phyloP scores from a whole-genome alignment of 2,329 filamentous ascomycete species.

The Aspergillus proliferans region DNA sequence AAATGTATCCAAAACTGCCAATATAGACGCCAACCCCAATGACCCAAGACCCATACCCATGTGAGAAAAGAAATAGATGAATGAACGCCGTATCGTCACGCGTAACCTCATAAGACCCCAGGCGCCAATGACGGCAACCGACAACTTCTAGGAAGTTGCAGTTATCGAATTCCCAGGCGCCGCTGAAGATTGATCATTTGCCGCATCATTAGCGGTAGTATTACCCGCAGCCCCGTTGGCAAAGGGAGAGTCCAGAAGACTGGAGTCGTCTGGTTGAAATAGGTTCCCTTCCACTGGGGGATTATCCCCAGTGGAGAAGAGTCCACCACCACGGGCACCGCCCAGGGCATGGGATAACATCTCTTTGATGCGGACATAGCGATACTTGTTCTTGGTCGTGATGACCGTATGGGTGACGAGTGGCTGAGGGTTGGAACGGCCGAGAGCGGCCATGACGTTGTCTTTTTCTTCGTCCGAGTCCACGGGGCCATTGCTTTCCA shows the following conservation, averaged over 20 bases:
- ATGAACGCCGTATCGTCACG: slow-evolving; percentile 5
- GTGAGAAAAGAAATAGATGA: slow-evolving; percentile 5
- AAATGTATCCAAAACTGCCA: slow-evolving; percentile 1
- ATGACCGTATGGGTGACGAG: slow-evolving; percentile 59
- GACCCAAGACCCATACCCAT: not conserved
- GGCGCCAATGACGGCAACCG: not conserved
- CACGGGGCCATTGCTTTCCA: slow-evolving; percentile 72
- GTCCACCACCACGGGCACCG: slow-evolving; percentile 39
- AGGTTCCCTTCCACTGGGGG: slow-evolving; percentile 23
- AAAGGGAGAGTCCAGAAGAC: slow-evolving; percentile 15
- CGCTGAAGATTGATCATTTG: slow-evolving; percentile 16
- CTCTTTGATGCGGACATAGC: slow-evolving; percentile 58
- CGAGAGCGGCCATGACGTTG: slow-evolving; percentile 73
- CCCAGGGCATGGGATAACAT: slow-evolving; percentile 56
- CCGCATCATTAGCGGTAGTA: slow-evolving; percentile 12
- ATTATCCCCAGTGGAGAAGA: slow-evolving; percentile 38
- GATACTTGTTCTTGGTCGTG: slow-evolving; percentile 49
- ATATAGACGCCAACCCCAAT: not conserved
- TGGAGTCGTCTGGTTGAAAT: slow-evolving; percentile 25
- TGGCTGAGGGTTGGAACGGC: slow-evolving; percentile 71
- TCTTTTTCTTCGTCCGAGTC: slow-evolving; percentile 95
- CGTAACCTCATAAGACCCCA: not conserved
- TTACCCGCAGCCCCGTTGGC: slow-evolving; percentile 19
- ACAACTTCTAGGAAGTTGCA: slow-evolving; percentile 9
- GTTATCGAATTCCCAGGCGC: slow-evolving; percentile 18